Base-by-base conservation (phyloP, 768 basidiomycete species). In the Gyrodon lividus region DNA sequence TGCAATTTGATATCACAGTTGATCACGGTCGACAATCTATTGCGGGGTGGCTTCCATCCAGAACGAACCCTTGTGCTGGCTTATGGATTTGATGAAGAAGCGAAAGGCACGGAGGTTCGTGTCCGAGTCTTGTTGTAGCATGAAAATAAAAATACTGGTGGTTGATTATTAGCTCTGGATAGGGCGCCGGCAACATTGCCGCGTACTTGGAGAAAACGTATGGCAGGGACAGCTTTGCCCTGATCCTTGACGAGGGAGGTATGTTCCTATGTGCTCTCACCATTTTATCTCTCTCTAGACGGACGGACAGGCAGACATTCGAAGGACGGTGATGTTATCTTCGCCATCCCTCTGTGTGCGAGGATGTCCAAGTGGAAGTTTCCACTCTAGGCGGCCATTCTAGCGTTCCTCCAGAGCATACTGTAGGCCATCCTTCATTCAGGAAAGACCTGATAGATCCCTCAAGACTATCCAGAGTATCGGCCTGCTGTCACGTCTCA, bases 191-290 rank as follows among this genome's bases (percentile, higher is more conserved):
- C n/a, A n/a, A 37, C 35, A 6, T 37, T 26, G 70, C 74, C 3
- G 62, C 69, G n/a, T 72, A 71, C 28, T 69, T 95, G 33, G 64
- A 79, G 37, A 53, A 72, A 4, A 73, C 70, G 1, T 92, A 89
- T 61, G 92, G 91, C 16, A 62, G 78, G 42, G 66, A 90, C 60
- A 77, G 78, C 4, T 80, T 94, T 63, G 81, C 87, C 0, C 72
- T 94, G 57, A 66, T 95, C 38, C 75, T 96, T 16, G 93, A 96
- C 61, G 93, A 96, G 75, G 92, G 92, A 45, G 79, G 89, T 82
- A 64, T 56, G 72, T 70, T 5, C 26, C 24, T 16, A n/a, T 17
- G 16, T 9, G 6, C 5, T 19, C 43, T 44, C 8, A 10, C 5
- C 9, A 14, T 23, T 5, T 14, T 14, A 37, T 17, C 2, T 22